Evolutionary conservation across 2,329 filamentous ascomycete species (phyloP).

Genomic region (Fusarium bulbicola): DNA sequence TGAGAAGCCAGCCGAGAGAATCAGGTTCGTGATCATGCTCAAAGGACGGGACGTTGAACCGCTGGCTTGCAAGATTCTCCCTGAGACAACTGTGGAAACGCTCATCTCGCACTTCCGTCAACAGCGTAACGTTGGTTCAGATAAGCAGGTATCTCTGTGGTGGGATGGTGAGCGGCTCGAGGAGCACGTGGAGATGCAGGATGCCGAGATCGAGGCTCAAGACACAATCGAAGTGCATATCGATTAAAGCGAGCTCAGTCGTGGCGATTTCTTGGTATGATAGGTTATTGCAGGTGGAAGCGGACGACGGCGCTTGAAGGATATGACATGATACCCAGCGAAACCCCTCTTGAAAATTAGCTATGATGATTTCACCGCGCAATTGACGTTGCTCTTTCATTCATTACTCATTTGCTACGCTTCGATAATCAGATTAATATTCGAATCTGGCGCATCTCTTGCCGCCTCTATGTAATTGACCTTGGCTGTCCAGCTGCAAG

Average conservation of each 20-base stretch:
- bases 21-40: constrained; percentile 61
- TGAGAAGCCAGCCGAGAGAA: constrained; percentile 37
- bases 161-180: constrained; percentile 82
- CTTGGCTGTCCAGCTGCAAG: constrained; percentile 8
- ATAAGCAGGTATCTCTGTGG: constrained; percentile 66
- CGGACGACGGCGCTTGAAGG: constrained; percentile 28
- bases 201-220: constrained; percentile 77
- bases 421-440: constrained; percentile 10
- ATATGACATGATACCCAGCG: constrained; percentile 45
- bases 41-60: constrained; percentile 61
- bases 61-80: constrained; percentile 60
- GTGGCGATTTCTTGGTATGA: background rate
- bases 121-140: constrained; percentile 59
- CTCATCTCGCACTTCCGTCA: constrained; percentile 70
- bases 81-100: constrained; percentile 67
- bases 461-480: constrained; percentile 14
- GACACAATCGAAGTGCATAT: constrained; percentile 77
- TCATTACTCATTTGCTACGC: constrained; percentile 1
- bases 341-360: constrained; percentile 22
- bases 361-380: background rate
- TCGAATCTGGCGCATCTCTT: constrained; percentile 3
- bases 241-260: background rate
- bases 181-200: constrained; percentile 65
- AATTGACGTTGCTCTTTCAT: background rate
- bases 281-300: background rate